phyloP scores from a whole-genome alignment of 345 rosid genomes.

The Populus tremula region DNA sequence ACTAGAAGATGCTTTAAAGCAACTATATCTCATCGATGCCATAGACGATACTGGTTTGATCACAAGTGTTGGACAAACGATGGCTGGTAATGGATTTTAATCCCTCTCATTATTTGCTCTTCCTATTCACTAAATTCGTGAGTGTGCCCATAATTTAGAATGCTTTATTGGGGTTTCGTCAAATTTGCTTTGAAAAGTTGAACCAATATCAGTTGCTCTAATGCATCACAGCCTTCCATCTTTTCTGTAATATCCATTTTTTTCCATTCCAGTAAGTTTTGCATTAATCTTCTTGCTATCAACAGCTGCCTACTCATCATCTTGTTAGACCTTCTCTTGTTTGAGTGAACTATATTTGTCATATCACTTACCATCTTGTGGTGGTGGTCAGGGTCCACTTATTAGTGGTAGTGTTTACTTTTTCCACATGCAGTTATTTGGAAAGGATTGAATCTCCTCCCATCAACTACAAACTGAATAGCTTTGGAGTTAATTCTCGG shows the following conservation, averaged over 20 bases:
- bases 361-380: too few relatives aligned
- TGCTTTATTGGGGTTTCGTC: background rate
- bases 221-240: too few relatives aligned
- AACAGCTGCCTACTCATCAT: background rate
- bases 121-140: background rate
- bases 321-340: background rate
- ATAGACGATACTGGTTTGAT: constrained; percentile 82
- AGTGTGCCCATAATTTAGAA: background rate
- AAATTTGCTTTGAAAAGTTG: background rate
- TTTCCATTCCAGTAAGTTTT: too few relatives aligned
- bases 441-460: background rate
- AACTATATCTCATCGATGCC: constrained; percentile 86
- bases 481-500: background rate
- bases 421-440: background rate
- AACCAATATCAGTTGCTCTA: too few relatives aligned
- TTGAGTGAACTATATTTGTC: background rate
- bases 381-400: too few relatives aligned
- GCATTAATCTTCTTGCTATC: too few relatives aligned
- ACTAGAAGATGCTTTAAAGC: constrained; percentile 86
- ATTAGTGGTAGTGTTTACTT: too few relatives aligned
- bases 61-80: constrained; percentile 72
- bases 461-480: background rate
- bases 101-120: constrained; percentile 5
- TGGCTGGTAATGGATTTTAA: constrained; percentile 69
- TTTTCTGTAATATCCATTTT: too few relatives aligned